phyloP scores from a whole-genome alignment of 371 early-diverging fungal species.

The Apophysomyces ossiformis region DNA sequence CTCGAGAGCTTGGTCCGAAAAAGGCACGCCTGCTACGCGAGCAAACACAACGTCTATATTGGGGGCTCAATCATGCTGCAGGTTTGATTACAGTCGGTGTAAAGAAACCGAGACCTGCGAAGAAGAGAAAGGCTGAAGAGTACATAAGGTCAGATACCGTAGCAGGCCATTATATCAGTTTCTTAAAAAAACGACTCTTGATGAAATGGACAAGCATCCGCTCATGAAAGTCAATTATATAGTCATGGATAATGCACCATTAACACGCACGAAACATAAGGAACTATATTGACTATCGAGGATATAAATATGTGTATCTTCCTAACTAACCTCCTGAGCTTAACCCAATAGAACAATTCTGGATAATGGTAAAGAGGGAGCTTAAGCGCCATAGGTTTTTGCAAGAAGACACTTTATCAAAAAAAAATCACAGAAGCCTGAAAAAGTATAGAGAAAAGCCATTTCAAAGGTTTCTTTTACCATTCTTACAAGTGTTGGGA shows the following conservation, averaged over 20 bases:
- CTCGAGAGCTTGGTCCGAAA: too few relatives aligned
- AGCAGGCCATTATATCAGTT: conserved; percentile 29
- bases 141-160: conserved; percentile 18
- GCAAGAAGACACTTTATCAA: conserved; percentile 16
- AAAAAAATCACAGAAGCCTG: conserved; percentile 18
- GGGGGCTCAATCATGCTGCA: too few relatives aligned
- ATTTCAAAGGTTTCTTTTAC: conserved; percentile 15
- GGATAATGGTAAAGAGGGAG: conserved; percentile 5
- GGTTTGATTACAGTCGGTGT: conserved; percentile 18
- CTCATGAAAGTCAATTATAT: conserved; percentile 28
- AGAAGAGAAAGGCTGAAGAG: conserved; percentile 22
- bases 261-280: conserved; percentile 17
- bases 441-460: conserved; percentile 9
- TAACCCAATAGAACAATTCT: conserved; percentile 27
- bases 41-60: too few relatives aligned
- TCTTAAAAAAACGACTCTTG: conserved; percentile 21
- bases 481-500: conserved; percentile 16
- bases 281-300: conserved; percentile 20
- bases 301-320: conserved; percentile 26
- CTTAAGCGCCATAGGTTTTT: conserved; percentile 11
- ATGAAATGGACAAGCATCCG: conserved; percentile 27
- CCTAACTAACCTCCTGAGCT: conserved; percentile 22
- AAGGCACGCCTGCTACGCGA: too few relatives aligned
- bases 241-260: conserved; percentile 30
- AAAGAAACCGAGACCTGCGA: conserved; percentile 8